Conservation (phyloP, 1,139 yeast genomes). For the Protomyces pachydermus region DNA sequence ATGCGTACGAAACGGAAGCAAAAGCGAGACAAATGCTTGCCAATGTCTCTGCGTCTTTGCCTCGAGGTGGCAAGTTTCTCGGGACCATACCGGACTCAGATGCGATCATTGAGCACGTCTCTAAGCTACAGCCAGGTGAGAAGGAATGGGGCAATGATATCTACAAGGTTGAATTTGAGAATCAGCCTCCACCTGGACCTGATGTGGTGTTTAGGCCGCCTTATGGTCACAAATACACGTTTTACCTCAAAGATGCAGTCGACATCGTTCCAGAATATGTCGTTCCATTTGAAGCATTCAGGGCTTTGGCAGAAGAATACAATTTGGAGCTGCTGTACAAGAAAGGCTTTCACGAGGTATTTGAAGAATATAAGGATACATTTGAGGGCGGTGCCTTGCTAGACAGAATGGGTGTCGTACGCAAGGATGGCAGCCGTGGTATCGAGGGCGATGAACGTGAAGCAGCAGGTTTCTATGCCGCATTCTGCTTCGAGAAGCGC, state of each 20-base stretch:
- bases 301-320: constrained; percentile 63
- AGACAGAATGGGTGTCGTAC: constrained; percentile 48
- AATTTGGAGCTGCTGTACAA: constrained; percentile 67
- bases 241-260: constrained; percentile 84
- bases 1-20: constrained; percentile 82
- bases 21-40: constrained; percentile 67
- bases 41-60: constrained; percentile 70
- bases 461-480: constrained; percentile 76
- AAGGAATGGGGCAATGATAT: constrained; percentile 78
- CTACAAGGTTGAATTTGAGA: constrained; percentile 72
- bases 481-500: constrained; percentile 67
- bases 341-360: constrained; percentile 76
- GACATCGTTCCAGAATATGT: constrained; percentile 95
- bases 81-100: constrained; percentile 96
- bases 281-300: constrained; percentile 87
- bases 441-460: constrained; percentile 88
- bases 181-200: constrained; percentile 56
- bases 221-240: constrained; percentile 77
- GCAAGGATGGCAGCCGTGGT: constrained; percentile 71
- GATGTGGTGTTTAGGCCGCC: constrained; percentile 69
- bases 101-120: constrained; percentile 62
- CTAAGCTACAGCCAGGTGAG: constrained; percentile 43
- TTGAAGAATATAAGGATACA: constrained; percentile 65
- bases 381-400: constrained; percentile 53
- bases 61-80: constrained; percentile 76